Conservation (phyloP, 495 filamentous ascomycete species). For the Chaetomium fimeti region DNA sequence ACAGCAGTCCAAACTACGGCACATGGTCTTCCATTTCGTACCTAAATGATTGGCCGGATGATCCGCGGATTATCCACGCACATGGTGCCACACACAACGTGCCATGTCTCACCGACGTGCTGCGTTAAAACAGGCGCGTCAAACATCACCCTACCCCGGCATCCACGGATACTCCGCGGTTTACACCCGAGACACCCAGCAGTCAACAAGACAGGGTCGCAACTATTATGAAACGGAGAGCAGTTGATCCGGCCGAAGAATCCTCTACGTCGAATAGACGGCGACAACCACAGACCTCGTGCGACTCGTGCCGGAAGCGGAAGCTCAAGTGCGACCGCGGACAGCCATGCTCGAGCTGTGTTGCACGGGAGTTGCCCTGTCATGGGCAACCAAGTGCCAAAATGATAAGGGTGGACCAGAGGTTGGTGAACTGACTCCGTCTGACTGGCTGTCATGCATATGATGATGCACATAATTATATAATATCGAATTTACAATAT, state of each 20-base stretch:
- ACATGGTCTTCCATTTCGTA: too few relatives aligned
- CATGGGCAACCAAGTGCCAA: conserved; percentile 14
- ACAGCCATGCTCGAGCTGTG: conserved; percentile 39
- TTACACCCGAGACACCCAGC: background rate
- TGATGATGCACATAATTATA: too few relatives aligned
- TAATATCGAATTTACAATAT: background rate
- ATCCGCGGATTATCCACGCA: background rate
- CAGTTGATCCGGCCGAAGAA: background rate
- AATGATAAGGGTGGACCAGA: background rate
- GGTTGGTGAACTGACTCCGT: background rate
- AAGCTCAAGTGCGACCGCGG: conserved; percentile 50
- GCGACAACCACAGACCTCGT: conserved; percentile 45
- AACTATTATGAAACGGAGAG: conserved; percentile 2
- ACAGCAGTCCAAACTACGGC: too few relatives aligned
- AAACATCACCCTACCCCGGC: background rate
- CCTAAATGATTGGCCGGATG: conserved; percentile 1
- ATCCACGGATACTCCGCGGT: background rate
- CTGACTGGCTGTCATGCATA: too few relatives aligned
- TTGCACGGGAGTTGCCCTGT: conserved; percentile 21
- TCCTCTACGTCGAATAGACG: conserved; percentile 30
- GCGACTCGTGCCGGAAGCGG: conserved; percentile 43
- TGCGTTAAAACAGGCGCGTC: background rate
- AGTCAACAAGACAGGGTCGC: background rate
- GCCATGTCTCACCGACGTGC: too few relatives aligned
- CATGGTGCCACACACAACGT: too few relatives aligned